Evolutionary conservation across 2,329 filamentous ascomycete genomes (phyloP), one percentile per base, ranked within the genome.

Genomic region (Sclerotiophoma versabilis): DNA sequence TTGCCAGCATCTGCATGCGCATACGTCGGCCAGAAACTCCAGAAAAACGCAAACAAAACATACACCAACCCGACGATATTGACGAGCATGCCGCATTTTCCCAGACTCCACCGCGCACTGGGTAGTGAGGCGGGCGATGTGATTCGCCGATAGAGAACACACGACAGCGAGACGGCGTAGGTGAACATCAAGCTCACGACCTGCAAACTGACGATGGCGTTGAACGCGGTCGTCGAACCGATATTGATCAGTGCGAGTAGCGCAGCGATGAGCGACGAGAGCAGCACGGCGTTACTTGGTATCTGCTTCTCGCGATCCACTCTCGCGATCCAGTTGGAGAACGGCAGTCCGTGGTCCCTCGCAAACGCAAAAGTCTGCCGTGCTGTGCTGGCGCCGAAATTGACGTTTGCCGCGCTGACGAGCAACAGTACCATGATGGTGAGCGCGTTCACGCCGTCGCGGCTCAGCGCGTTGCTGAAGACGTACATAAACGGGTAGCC

Each of bases 221-320:
- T 71, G 66, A 77, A 75, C 8, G 75, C 74, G 1, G 68, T 61
- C 23, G 62, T 62, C n/a, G 66, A 73, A 54, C 76, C 75, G 53
- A 77, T 72, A 59, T 77, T 76, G 70, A 81, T 79, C 20, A 59
- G 67, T 7, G 67, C 64, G n/a, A 77, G 66, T 33, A 76, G 52
- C 6, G 34, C 46, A 4, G 46, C 39, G 14, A 51, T n/a, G 3
- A 32, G 2, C 1, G 60, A 17, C 66, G 71, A 71, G 19, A 75
- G 66, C 12, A 60, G 27, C 72, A 72, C 75, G 63, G 66, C 25
- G 77, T 68, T 49, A 72, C 54, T 19, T 66, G 58, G 11, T 66
- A 72, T 33, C 73, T 67, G 23, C 49, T 41, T 53, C 30, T 54
- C 2, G 62, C 63, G 34, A 69, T 55, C 12, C 56, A 49, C 45